Evolutionary conservation across 2,329 filamentous ascomycete genomes (phyloP).

Genomic region (Fusarium dlaminii): DNA sequence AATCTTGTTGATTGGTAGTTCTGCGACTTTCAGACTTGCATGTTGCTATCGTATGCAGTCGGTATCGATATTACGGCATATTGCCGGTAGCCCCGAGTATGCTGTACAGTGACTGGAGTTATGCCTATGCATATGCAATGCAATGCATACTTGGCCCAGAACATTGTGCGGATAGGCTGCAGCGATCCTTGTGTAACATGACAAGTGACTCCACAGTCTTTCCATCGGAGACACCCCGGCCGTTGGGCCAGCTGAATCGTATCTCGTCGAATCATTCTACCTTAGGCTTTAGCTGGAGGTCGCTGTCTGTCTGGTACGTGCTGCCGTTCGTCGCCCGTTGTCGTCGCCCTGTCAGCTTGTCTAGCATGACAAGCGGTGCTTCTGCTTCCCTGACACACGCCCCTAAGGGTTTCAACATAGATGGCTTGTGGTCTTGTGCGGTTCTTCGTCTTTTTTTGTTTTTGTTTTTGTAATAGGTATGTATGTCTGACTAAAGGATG

Average conservation of each 20-base stretch:
- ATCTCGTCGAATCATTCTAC: constrained; percentile 2
- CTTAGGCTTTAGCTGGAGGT: constrained; percentile 2
- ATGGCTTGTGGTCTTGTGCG: neutral
- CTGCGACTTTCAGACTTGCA: neutral
- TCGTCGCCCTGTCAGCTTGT: constrained; percentile 10
- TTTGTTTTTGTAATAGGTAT: constrained; percentile 6
- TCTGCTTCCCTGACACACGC: neutral
- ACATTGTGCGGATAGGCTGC: neutral
- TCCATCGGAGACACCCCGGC: constrained; percentile 10
- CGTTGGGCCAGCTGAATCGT: constrained; percentile 7
- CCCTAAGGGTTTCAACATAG: neutral
- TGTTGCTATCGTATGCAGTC: neutral
- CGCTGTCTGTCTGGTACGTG: neutral
- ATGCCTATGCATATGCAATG: neutral
- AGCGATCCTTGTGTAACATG: constrained; percentile 34
- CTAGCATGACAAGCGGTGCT: neutral
- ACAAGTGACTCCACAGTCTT: constrained; percentile 14
- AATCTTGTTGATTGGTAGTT: neutral
- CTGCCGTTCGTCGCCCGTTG: neutral
- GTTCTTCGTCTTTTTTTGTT: neutral
- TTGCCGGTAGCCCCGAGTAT: constrained; percentile 13
- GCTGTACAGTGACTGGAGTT: neutral
- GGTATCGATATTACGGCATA: constrained; percentile 2
- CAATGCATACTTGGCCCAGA: constrained; percentile 9
- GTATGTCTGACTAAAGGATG: neutral